Conservation (phyloP, 2,329 filamentous ascomycete species). For the Westerdykella aurantiaca region DNA sequence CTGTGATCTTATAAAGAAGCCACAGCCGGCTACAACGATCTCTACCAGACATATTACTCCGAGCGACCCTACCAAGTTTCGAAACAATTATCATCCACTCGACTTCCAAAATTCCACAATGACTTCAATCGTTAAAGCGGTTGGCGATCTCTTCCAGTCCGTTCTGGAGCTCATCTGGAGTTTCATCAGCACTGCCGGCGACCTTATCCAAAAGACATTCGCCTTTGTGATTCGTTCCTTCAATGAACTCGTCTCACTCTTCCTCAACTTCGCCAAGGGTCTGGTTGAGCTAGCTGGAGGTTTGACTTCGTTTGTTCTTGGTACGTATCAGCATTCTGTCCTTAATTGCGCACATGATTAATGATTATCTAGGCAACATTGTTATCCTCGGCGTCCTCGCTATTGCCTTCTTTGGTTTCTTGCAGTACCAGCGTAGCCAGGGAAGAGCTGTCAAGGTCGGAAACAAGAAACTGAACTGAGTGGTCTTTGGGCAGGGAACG, state of each 20-base stretch:
- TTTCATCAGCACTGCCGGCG: conserved; percentile 31
- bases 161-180: conserved; percentile 31
- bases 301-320: conserved; percentile 28
- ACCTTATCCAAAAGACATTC: conserved; percentile 27
- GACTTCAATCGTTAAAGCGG: conserved; percentile 30
- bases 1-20: no score
- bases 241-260: conserved; percentile 21
- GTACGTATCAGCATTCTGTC: conserved; percentile 12
- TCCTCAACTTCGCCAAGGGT: conserved; percentile 30
- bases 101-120: conserved; percentile 10
- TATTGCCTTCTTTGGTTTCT: conserved; percentile 28
- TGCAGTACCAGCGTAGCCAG: conserved; percentile 34
- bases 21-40: no score
- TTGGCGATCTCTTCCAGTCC: conserved; percentile 28
- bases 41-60: no score
- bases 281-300: conserved; percentile 31
- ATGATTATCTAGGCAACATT: conserved; percentile 24
- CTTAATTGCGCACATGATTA: conserved; percentile 2
- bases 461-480: conserved; percentile 35
- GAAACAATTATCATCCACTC: not conserved
- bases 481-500: not conserved
- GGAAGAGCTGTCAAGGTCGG: conserved; percentile 31
- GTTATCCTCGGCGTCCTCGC: conserved; percentile 31
- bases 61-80: not conserved
- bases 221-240: conserved; percentile 25